Evolutionary conservation across 345 rosid species (phyloP).

Genomic region (Microthlaspi erraticum): DNA sequence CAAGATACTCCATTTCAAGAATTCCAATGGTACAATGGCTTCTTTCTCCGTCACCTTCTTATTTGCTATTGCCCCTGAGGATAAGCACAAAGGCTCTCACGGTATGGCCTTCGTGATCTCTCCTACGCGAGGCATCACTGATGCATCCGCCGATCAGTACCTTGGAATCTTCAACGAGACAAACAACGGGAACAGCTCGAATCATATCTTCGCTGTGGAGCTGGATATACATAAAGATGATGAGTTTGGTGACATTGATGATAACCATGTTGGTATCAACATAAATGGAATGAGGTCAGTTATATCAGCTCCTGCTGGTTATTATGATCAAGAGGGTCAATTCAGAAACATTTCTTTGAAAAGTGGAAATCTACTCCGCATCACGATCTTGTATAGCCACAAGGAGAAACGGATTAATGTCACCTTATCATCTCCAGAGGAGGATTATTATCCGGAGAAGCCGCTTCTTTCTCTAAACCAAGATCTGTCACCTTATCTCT

Average conservation of each 20-base stretch:
- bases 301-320: slow-evolving; percentile 60
- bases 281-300: slow-evolving; percentile 61
- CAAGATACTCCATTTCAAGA: slow-evolving; percentile 53
- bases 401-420: slow-evolving; percentile 55
- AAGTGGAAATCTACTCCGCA: slow-evolving; percentile 54
- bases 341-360: slow-evolving; percentile 46
- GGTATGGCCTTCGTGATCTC: slow-evolving; percentile 80
- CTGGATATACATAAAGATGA: slow-evolving; percentile 70
- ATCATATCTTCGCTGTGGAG: slow-evolving; percentile 76
- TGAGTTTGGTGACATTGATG: slow-evolving; percentile 67
- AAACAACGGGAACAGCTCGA: slow-evolving; percentile 54
- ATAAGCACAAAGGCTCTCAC: slow-evolving; percentile 64
- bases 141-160: slow-evolving; percentile 62
- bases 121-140: slow-evolving; percentile 49
- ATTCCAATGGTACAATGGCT: slow-evolving; percentile 39
- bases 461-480: slow-evolving; percentile 56
- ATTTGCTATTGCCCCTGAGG: slow-evolving; percentile 65
- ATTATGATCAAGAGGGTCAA: slow-evolving; percentile 47
- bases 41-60: slow-evolving; percentile 81
- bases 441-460: slow-evolving; percentile 45
- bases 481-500: slow-evolving; percentile 61
- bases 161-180: slow-evolving; percentile 62
- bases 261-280: slow-evolving; percentile 83
- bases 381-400: slow-evolving; percentile 73
- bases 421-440: slow-evolving; percentile 51